phyloP scores from a whole-genome alignment of 768 basidiomycete species.

The Mycena latifolia region DNA sequence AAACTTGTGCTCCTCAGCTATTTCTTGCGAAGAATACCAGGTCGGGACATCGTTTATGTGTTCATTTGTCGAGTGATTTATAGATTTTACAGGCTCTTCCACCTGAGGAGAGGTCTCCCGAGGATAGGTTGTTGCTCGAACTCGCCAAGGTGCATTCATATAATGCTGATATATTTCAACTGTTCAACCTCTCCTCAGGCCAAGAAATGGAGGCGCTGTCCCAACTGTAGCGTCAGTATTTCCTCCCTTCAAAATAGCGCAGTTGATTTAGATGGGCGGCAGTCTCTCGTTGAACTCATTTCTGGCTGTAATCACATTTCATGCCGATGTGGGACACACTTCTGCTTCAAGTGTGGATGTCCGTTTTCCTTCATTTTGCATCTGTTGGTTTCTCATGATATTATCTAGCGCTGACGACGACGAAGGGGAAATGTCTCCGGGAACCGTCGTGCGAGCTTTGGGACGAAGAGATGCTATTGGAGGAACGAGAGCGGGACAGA shows the following conservation, averaged over 20 bases:
- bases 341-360: slow-evolving; percentile 58
- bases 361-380: slow-evolving; percentile 20
- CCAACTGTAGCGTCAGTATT: slow-evolving; percentile 41
- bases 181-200: slow-evolving; percentile 39
- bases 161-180: neutral
- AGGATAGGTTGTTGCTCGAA: slow-evolving; percentile 49
- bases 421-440: slow-evolving; percentile 44
- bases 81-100: slow-evolving; percentile 45
- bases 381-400: slow-evolving; percentile 1
- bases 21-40: slow-evolving; percentile 49
- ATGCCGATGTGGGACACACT: slow-evolving; percentile 50
- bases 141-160: slow-evolving; percentile 45
- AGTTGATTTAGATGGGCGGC: neutral
- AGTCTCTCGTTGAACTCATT: slow-evolving; percentile 43
- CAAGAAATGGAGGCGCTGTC: slow-evolving; percentile 55
- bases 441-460: slow-evolving; percentile 50
- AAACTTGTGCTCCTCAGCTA: slow-evolving; percentile 27
- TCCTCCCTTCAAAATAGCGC: neutral
- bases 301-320: neutral
- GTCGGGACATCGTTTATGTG: slow-evolving; percentile 14
- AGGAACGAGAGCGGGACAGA: slow-evolving; percentile 44
- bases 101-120: slow-evolving; percentile 51
- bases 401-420: slow-evolving; percentile 34
- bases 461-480: slow-evolving; percentile 53
- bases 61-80: slow-evolving; percentile 18